Base-by-base conservation (phyloP, 768 basidiomycete species). In the Suillus lakei region DNA sequence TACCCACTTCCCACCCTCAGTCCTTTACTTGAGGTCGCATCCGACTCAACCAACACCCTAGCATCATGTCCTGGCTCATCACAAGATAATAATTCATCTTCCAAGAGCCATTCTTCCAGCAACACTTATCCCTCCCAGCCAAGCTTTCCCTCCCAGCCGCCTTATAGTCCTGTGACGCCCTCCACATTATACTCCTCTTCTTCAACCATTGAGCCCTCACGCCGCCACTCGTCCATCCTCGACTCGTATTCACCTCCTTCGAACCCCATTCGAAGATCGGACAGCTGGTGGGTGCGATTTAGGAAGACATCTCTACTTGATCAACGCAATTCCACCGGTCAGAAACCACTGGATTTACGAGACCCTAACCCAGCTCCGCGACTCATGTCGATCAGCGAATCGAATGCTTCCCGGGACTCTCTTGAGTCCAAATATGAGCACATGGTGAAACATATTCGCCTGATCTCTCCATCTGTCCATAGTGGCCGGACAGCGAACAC, bases 211-310 rank as follows among this genome's bases (percentile, higher is more conserved):
- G 59, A 75, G 34, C 68, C 69, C 58, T 72, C 77, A 23, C 75
- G 73, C 26, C 77, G 73, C 48, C 74, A 80, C 18, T 81, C 83
- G 1, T 83, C 83, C 16, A 77, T 84, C 67, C 74, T 85, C 55
- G 80, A 80, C 70, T 77, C 82, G 50, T 66, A 77, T 67, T 66
- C 81, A 18, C 76, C 80, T 4, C 79, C 79, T 41, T 79, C 76
- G 28, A 80, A 81, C 50, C 81, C 85, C 1, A 81, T 93, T 54
- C 85, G 85, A 51, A 83, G 92, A 8, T 89, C 86, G 48, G 87
- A 92, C 72, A 87, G 84, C 13, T 93, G 93, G 91, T 96, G 93
- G 90, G 77, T 83, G 10, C 88, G 91, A 3, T 88, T 96, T 70
- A 81, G 91, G 16, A 86, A 85, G 62, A 85, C 88, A 21, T 84